phyloP scores from a whole-genome alignment of 352 stramenopile genomes.

The Elongisporangium senticosum region DNA sequence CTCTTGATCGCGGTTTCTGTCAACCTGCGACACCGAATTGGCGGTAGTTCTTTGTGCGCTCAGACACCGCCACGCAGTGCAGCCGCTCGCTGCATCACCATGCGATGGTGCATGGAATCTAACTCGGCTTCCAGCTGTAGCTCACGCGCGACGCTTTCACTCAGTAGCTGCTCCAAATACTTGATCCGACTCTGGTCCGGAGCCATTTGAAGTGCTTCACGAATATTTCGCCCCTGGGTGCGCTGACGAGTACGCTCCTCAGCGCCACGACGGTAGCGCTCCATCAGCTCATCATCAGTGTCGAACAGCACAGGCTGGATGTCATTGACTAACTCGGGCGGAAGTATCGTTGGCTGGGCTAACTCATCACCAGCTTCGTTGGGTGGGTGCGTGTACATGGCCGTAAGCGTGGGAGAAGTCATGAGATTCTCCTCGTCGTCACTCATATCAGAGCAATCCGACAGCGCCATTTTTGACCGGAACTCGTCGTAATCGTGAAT shows the following conservation, averaged over 20 bases:
- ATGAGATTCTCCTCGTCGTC: slow-evolving; percentile 64
- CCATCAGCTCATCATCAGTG: slow-evolving; percentile 40
- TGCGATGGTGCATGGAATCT: slow-evolving; percentile 54
- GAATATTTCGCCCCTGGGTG: slow-evolving; percentile 69
- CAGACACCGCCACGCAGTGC: background rate
- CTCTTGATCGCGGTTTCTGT: background rate
- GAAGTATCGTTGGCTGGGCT: background rate
- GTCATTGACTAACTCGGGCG: background rate
- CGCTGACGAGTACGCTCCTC: slow-evolving; percentile 77
- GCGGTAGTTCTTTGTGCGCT: background rate
- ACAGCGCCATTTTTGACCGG: slow-evolving; percentile 49
- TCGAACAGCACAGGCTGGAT: slow-evolving; percentile 15
- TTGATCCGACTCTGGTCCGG: slow-evolving; percentile 83
- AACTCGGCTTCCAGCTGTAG: slow-evolving; percentile 79
- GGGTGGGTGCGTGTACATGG: slow-evolving; percentile 20
- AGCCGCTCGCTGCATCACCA: slow-evolving; percentile 11
- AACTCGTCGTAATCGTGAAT: slow-evolving; percentile 82
- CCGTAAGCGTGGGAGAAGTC: slow-evolving; percentile 24
- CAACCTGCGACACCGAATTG: too few relatives aligned
- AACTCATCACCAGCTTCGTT: slow-evolving; percentile 9
- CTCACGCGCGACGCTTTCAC: slow-evolving; percentile 77
- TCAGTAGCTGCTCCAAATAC: slow-evolving; percentile 82
- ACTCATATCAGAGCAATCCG: slow-evolving; percentile 79
- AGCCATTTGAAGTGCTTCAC: slow-evolving; percentile 65
- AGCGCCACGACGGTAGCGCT: slow-evolving; percentile 49